These are phyloP conservation scores for Naganishia randhawae DNA, from an alignment of 768 basidiomycete species.

Conservation along the genomic window DNA sequence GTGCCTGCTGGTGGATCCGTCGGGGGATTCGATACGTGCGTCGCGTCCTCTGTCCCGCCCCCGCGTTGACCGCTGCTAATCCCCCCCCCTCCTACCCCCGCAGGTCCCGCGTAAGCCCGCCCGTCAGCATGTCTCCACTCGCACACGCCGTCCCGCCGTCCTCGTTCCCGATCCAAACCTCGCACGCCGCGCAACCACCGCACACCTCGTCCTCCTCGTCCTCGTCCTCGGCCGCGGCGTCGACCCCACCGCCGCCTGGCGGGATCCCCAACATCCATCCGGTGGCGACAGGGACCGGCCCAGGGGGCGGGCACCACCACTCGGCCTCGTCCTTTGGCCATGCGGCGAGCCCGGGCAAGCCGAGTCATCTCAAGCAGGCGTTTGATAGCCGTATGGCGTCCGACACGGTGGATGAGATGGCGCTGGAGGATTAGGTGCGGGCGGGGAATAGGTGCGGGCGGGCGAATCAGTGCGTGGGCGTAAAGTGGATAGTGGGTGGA, in stretches of 20 bases:
- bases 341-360: conserved; percentile 24
- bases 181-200: conserved; percentile 10
- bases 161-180: conserved; percentile 31
- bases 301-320: conserved; percentile 13
- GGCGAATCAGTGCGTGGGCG: neutral
- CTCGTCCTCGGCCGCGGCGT: too few relatives aligned
- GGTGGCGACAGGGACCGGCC: neutral
- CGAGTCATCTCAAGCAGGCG: conserved; percentile 24
- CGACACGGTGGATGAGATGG: conserved; percentile 12
- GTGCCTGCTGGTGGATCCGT: neutral
- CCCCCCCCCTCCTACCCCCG: neutral
- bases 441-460: neutral
- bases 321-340: neutral
- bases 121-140: conserved; percentile 25
- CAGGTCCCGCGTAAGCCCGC: conserved; percentile 21
- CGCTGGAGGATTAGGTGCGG: conserved; percentile 21
- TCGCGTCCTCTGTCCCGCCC: neutral
- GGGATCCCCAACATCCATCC: conserved; percentile 5
- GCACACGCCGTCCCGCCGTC: conserved; percentile 28
- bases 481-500: neutral
- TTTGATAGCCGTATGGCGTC: neutral
- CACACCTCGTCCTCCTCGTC: conserved; percentile 1
- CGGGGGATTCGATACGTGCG: conserved; percentile 18
- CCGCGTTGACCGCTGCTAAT: too few relatives aligned
- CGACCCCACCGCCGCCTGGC: too few relatives aligned